Evolutionary conservation across 2,329 filamentous ascomycete genomes (phyloP).

Genomic region (Hypoxylon rubiginosum): DNA sequence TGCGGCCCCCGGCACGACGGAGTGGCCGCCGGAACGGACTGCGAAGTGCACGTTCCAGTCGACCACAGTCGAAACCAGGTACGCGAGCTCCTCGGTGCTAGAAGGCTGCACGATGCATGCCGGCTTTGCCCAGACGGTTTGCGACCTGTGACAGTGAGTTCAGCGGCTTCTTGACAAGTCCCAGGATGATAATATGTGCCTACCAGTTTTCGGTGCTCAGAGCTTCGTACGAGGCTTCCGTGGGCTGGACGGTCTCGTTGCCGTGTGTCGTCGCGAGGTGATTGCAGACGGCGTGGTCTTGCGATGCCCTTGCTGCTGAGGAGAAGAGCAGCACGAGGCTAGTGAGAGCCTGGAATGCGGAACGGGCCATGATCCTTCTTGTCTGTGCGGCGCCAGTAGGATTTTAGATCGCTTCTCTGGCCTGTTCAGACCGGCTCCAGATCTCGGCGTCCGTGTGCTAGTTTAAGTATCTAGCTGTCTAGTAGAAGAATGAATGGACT

Average conservation of each 20-base stretch:
- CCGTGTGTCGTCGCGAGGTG: slow-evolving; percentile 23
- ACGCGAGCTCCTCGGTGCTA: slow-evolving; percentile 36
- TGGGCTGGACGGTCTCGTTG: slow-evolving; percentile 33
- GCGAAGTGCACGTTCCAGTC: slow-evolving; percentile 40
- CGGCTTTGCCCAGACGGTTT: slow-evolving; percentile 45
- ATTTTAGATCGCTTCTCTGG: slow-evolving; percentile 18
- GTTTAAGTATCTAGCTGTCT: slow-evolving; percentile 35
- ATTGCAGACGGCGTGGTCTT: slow-evolving; percentile 25
- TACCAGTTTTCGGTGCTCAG: slow-evolving; percentile 40
- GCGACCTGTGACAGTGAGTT: slow-evolving; percentile 38
- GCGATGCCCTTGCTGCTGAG: slow-evolving; percentile 20
- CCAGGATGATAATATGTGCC: background rate
- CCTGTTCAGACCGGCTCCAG: slow-evolving; percentile 15
- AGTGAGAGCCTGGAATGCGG: slow-evolving; percentile 14
- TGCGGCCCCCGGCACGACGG: slow-evolving; percentile 38
- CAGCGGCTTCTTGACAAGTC: background rate
- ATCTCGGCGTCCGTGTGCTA: slow-evolving; percentile 25
- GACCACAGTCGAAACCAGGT: slow-evolving; percentile 36
- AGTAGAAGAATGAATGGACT: slow-evolving; percentile 6
- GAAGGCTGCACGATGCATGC: slow-evolving; percentile 44
- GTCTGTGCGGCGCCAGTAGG: slow-evolving; percentile 11
- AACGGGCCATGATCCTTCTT: slow-evolving; percentile 28
- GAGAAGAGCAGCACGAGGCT: slow-evolving; percentile 21
- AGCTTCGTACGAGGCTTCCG: slow-evolving; percentile 27
- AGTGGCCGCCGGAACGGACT: slow-evolving; percentile 46